These are phyloP conservation scores for Aspergillus bertholletiae DNA, from an alignment of 495 filamentous ascomycete genomes.

Conservation along the genomic window DNA sequence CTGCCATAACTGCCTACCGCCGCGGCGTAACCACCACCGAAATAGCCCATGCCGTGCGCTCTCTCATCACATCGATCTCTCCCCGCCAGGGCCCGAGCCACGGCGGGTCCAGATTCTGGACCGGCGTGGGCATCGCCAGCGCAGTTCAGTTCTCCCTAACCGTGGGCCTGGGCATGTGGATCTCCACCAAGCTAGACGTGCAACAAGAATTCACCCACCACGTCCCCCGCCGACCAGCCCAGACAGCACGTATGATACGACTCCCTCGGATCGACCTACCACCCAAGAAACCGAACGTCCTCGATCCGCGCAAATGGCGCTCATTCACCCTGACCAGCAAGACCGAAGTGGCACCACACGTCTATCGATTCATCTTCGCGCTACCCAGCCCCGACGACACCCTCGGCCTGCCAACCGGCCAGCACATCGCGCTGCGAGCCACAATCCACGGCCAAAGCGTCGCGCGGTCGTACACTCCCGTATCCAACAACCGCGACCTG, in stretches of 20 bases:
- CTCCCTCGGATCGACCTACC: conserved; percentile 5
- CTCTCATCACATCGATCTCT: background rate
- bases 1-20: conserved; percentile 8
- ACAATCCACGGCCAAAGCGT: conserved; percentile 35
- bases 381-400: conserved; percentile 31
- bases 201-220: conserved; percentile 25
- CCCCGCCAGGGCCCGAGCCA: background rate
- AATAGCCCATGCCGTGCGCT: conserved; percentile 2
- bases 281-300: conserved; percentile 7
- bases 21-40: conserved; percentile 6
- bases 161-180: conserved; percentile 14
- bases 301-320: conserved; percentile 35
- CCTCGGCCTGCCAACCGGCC: conserved; percentile 42
- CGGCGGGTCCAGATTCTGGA: conserved; percentile 12
- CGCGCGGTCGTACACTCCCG: conserved; percentile 41
- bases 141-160: conserved; percentile 16
- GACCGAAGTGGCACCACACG: conserved; percentile 30
- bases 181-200: conserved; percentile 22
- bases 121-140: conserved; percentile 17
- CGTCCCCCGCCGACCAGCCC: conserved; percentile 12
- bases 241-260: conserved; percentile 8
- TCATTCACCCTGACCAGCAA: conserved; percentile 32
- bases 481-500: conserved; percentile 39
- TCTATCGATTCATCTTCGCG: conserved; percentile 36
- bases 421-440: conserved; percentile 40